Evolutionary conservation across 2,329 filamentous ascomycete genomes (phyloP).

Genomic region (Calcarisporium arbuscula): DNA sequence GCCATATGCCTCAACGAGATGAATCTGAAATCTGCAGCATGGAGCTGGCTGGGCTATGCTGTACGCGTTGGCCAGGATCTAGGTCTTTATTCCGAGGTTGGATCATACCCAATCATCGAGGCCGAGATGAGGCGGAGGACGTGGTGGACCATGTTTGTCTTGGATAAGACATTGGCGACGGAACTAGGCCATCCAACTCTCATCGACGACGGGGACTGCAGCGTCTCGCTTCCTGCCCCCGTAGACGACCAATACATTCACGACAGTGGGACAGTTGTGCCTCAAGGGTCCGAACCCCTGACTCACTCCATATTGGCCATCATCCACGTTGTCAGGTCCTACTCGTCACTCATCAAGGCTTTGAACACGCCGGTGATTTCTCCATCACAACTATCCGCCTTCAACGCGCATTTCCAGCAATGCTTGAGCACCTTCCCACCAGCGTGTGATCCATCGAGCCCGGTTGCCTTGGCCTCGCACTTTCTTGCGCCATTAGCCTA

Average conservation of each 20-base stretch:
- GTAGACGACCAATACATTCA: slow-evolving; percentile 75
- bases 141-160: slow-evolving; percentile 92
- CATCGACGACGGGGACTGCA: slow-evolving; percentile 85
- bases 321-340: slow-evolving; percentile 74
- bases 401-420: slow-evolving; percentile 72
- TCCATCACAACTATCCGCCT: slow-evolving; percentile 61
- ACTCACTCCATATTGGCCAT: slow-evolving; percentile 70
- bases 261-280: slow-evolving; percentile 47
- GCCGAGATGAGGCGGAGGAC: slow-evolving; percentile 79
- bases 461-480: slow-evolving; percentile 63
- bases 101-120: slow-evolving; percentile 68
- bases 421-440: slow-evolving; percentile 72
- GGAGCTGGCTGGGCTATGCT: slow-evolving; percentile 76
- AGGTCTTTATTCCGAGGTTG: slow-evolving; percentile 70
- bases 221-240: slow-evolving; percentile 70
- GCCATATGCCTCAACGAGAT: slow-evolving; percentile 78
- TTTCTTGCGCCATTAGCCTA: slow-evolving; percentile 70
- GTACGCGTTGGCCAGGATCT: slow-evolving; percentile 79
- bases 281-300: slow-evolving; percentile 46
- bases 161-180: slow-evolving; percentile 75
- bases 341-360: slow-evolving; percentile 65
- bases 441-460: slow-evolving; percentile 61
- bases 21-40: slow-evolving; percentile 79
- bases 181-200: slow-evolving; percentile 75
- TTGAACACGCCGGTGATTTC: slow-evolving; percentile 63